Evolutionary conservation across 2,329 filamentous ascomycete genomes (phyloP), one percentile per base, ranked within the genome.

Genomic region (Piedraia hortae): DNA sequence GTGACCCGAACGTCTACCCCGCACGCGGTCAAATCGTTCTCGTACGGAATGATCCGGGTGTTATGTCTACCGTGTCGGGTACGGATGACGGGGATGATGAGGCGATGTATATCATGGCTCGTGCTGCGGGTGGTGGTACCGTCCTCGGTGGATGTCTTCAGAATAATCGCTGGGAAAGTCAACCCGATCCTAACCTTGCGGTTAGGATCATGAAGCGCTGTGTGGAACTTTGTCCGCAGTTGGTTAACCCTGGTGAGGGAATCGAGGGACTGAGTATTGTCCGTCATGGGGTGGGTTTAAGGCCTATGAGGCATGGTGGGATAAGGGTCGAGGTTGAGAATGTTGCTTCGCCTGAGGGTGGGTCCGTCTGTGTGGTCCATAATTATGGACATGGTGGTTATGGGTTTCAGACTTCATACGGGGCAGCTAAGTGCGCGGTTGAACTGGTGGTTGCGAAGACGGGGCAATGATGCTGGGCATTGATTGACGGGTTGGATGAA

Each of bases 141-240:
- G 56, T 90, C 18, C 50, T 90, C 2, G 80, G 78, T n/a, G 80
- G 80, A 2, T 82, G 68, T 20, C 73, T 88, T 36, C 67, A 78
- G 41, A 62, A 69, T 34, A 58, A 65, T 13, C 70, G 66, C 36
- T 89, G 75, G 75, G 72, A 85, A 33, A 59, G 64, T 16, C 58
- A 68, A 31, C 65, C 70, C 1, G 78, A 90, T 35, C 67, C 69
- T 0, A 75, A 73, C 38, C 54, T 77, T n/a, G 74, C 78, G 0
- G 47, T 59, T 24, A 58, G 78, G 7, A 89, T 90, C 41, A 85
- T 90, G 73, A 65, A 67, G 45, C 59, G 78, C n/a, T 56, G 58
- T 11, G 52, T 74, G 4, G 57, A 61, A 14, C 43, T 63, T 14
- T 61, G 62, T 36, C 74, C 74, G 0, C 50, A 55, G 24, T 49